Base-by-base conservation (phyloP, 805 yeast species). In the Ogataea angusta region DNA sequence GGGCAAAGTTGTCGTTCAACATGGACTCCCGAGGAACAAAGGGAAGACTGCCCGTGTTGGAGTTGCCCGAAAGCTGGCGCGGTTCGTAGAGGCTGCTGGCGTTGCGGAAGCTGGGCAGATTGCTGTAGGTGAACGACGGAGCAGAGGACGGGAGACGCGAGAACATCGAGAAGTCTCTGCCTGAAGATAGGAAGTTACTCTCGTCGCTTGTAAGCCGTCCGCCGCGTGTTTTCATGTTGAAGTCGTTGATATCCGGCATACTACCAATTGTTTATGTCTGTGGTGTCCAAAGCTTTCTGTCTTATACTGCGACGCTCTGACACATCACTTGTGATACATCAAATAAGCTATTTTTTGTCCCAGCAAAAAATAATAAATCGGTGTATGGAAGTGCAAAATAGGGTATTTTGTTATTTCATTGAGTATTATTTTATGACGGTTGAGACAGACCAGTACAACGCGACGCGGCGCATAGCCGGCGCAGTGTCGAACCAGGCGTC, bases 11-110 rank as follows among this genome's bases (percentile, higher is more conserved):
- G 6, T 36, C 34, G 12, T 36, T 42, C n/a, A 48, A 34, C 19
- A 46, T 30, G 5, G 46, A 13, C 25, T 51, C 53, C 23, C 41
- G 37, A 10, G 52, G 48, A 22, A 48, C 49, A 48, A 51, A 51
- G 4, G 54, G 54, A 12, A 48, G 30, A 27, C 38, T 37, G 9
- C 40, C 45, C 9, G 18, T 18, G 18, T 31, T 39, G 12, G 53
- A 36, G 3, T 41, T 16, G 5, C 40, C 23, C 9, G 51, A 36
- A 2, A 46, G 45, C 29, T 46, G 51, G 10, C 43, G 43, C 6
- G 34, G 18, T 19, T 43, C 48, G 23, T 36, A 34, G 13, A 46
- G 15, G 1, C 43, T 34, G 33, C 32, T 42, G 2, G 43, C 34
- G 23, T 39, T 46, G 22, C 43, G 24, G 27, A 52, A 52, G 13